These are phyloP conservation scores for Tirmania nivea DNA, from an alignment of 495 filamentous ascomycete species.

Conservation along the genomic window DNA sequence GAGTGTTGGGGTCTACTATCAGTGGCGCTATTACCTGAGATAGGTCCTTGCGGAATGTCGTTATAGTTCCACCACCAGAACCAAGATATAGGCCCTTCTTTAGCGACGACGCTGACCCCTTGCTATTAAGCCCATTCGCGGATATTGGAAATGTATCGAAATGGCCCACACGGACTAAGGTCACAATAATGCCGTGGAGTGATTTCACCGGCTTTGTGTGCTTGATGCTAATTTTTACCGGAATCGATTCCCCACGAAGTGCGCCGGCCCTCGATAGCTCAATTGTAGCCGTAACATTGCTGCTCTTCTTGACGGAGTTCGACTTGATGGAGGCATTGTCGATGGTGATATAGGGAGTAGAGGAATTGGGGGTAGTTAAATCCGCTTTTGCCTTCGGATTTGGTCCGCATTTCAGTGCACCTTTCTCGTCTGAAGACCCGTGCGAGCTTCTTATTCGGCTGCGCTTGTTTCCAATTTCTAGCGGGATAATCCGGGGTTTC, in stretches of 20 bases:
- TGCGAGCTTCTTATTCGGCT: conserved; percentile 23
- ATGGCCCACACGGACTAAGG: conserved; percentile 73
- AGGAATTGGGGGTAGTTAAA: conserved; percentile 8
- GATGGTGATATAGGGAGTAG: conserved; percentile 2
- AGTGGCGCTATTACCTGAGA: conserved; percentile 70
- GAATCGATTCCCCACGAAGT: conserved; percentile 63
- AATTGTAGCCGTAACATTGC: conserved; percentile 55
- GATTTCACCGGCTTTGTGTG: conserved; percentile 76
- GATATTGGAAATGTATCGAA: conserved; percentile 61
- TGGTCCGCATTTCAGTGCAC: conserved; percentile 6
- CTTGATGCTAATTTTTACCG: conserved; percentile 57
- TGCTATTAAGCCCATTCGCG: conserved; percentile 36
- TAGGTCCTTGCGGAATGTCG: conserved; percentile 82
- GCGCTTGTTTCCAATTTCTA: conserved; percentile 47
- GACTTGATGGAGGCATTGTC: conserved; percentile 6
- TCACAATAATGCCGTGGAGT: conserved; percentile 78
- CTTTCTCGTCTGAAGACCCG: conserved; percentile 7
- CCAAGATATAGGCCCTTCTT: conserved; percentile 42
- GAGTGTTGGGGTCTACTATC: conserved; percentile 58
- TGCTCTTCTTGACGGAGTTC: conserved; percentile 23
- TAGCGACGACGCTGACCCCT: conserved; percentile 33
- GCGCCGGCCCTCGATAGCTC: conserved; percentile 65
- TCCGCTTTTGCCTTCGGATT: not conserved
- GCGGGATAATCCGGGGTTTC: conserved; percentile 51
- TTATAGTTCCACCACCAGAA: conserved; percentile 48